phyloP scores from a whole-genome alignment of 2,329 filamentous ascomycete genomes.

The Aspergillus tubingensis region DNA sequence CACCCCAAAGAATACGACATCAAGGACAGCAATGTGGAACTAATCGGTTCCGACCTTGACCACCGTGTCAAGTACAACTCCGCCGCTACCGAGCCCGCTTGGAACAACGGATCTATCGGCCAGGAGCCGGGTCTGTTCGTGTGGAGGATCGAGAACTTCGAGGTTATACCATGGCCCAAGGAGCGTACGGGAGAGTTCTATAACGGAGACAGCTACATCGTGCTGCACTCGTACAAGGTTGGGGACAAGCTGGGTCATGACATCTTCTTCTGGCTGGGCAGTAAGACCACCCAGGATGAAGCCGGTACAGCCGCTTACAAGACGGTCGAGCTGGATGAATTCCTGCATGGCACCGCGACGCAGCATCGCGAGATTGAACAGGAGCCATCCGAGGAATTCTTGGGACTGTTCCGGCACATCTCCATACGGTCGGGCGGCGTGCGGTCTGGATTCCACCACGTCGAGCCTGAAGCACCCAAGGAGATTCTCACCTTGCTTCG shows the following conservation, averaged over 20 bases:
- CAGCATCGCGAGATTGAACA: slow-evolving; percentile 67
- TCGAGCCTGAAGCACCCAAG: slow-evolving; percentile 52
- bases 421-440: slow-evolving; percentile 64
- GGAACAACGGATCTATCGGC: slow-evolving; percentile 62
- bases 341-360: slow-evolving; percentile 61
- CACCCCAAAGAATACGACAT: slow-evolving; percentile 67
- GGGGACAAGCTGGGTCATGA: slow-evolving; percentile 59
- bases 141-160: slow-evolving; percentile 69
- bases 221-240: slow-evolving; percentile 57
- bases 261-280: slow-evolving; percentile 71
- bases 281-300: slow-evolving; percentile 67
- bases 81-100: slow-evolving; percentile 65
- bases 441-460: slow-evolving; percentile 63
- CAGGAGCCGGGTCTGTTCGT: slow-evolving; percentile 57
- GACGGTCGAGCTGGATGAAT: slow-evolving; percentile 70
- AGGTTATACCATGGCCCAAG: slow-evolving; percentile 63
- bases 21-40: slow-evolving; percentile 68
- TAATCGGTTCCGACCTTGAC: slow-evolving; percentile 65
- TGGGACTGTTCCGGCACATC: slow-evolving; percentile 61
- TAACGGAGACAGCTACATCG: slow-evolving; percentile 69
- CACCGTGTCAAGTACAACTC: slow-evolving; percentile 69
- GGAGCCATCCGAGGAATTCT: slow-evolving; percentile 61
- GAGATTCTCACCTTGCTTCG: slow-evolving; percentile 59
- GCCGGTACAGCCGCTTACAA: slow-evolving; percentile 70
- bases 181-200: slow-evolving; percentile 62